phyloP scores from a whole-genome alignment of 1,284 basidiomycete species.

The Heliocybe sulcata region DNA sequence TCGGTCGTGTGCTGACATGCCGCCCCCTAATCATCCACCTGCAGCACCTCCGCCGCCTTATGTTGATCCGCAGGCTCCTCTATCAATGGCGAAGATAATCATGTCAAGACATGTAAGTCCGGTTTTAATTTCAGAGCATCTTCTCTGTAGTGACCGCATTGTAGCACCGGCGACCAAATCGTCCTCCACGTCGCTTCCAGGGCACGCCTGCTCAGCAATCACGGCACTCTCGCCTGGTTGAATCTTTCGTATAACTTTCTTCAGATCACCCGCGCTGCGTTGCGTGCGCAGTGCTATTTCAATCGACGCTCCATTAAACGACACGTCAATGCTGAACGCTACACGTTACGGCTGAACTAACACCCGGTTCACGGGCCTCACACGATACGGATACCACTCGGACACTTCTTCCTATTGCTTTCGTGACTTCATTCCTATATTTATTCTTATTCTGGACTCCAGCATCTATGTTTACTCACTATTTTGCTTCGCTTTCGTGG shows the following conservation, averaged over 20 bases:
- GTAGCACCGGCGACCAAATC: neutral
- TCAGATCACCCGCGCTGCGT: neutral
- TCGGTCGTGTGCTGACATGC: neutral
- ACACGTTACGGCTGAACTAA: no score
- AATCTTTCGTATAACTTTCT: constrained; percentile 1
- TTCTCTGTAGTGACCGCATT: neutral
- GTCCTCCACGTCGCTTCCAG: neutral
- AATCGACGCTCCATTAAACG: no score
- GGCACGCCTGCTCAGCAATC: neutral
- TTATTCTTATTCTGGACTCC: neutral
- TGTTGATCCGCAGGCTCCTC: neutral
- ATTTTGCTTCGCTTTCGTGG: neutral
- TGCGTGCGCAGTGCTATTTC: neutral
- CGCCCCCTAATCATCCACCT: neutral
- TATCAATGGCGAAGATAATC: constrained; percentile 1
- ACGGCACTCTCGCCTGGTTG: neutral
- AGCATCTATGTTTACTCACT: neutral
- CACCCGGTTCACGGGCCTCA: no score
- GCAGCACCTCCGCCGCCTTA: neutral
- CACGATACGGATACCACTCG: no score
- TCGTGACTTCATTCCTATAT: neutral
- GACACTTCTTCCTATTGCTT: no score
- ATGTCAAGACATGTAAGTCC: constrained; percentile 1
- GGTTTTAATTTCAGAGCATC: neutral
- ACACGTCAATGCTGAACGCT: no score